Conservation (phyloP, 495 filamentous ascomycete species). For the Xylona heveae region DNA sequence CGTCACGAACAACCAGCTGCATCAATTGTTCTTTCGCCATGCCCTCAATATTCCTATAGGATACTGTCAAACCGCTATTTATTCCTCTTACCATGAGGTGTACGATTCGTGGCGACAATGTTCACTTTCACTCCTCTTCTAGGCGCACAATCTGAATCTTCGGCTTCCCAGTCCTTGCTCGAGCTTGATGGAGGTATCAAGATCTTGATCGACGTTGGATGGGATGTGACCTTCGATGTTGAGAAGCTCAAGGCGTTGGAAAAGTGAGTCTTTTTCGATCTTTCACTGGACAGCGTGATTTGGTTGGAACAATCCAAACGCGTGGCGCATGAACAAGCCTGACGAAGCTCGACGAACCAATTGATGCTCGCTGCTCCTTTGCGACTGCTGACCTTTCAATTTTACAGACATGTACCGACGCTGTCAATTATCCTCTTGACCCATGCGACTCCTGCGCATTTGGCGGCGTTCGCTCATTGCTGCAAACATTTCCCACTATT, state of each 20-base stretch:
- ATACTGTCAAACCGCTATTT: no score
- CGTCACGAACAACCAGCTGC: no score
- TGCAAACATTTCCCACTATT: conserved; percentile 92
- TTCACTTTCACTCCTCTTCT: conserved; percentile 88
- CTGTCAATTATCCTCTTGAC: conserved; percentile 89
- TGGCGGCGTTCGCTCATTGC: conserved; percentile 88
- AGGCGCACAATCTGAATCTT: conserved; percentile 69
- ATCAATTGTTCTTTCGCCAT: no score
- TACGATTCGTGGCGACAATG: no score
- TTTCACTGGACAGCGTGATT: not conserved
- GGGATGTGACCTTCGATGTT: conserved; percentile 77
- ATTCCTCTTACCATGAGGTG: no score
- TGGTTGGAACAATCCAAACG: conserved; percentile 5
- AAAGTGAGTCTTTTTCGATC: conserved; percentile 33
- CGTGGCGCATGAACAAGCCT: conserved; percentile 2
- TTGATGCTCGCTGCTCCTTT: not conserved
- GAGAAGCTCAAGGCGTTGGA: conserved; percentile 67
- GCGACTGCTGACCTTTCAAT: conserved; percentile 1
- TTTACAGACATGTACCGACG: conserved; percentile 58
- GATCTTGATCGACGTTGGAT: conserved; percentile 83
- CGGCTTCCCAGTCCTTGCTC: conserved; percentile 80
- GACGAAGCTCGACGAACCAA: conserved; percentile 3
- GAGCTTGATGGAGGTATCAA: conserved; percentile 96
- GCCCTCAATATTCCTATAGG: no score
- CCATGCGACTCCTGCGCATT: conserved; percentile 72